Conservation (phyloP, 768 basidiomycete genomes). For the Pleurotus sapidus region DNA sequence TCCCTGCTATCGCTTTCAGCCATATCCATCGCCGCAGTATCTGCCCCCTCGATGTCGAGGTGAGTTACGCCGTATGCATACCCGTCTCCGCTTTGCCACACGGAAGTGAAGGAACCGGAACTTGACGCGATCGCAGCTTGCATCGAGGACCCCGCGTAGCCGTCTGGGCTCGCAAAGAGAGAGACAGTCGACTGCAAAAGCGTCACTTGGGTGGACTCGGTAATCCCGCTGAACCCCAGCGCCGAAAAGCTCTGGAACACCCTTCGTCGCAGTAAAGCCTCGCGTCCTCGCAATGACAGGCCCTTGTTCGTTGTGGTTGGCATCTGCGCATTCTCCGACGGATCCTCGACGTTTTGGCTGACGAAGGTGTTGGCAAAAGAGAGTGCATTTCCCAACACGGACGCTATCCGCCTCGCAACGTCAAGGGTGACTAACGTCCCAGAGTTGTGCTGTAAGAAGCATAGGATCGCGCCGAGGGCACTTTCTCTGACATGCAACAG, state of each 20-base stretch:
- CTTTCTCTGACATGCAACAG: slow-evolving; percentile 88
- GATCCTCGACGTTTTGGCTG: slow-evolving; percentile 66
- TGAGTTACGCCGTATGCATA: slow-evolving; percentile 91
- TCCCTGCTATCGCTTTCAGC: slow-evolving; percentile 36
- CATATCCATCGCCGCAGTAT: slow-evolving; percentile 30
- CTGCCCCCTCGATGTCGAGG: slow-evolving; percentile 49
- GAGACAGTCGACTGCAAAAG: slow-evolving; percentile 79
- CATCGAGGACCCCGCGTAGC: slow-evolving; percentile 75
- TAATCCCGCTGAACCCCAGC: slow-evolving; percentile 75
- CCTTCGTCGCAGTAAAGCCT: slow-evolving; percentile 78
- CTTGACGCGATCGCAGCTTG: slow-evolving; percentile 92
- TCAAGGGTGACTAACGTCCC: slow-evolving; percentile 82
- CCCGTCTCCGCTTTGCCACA: slow-evolving; percentile 88
- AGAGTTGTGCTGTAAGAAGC: slow-evolving; percentile 81
- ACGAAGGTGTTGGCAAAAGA: slow-evolving; percentile 85
- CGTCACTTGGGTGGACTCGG: slow-evolving; percentile 77
- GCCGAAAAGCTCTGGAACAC: slow-evolving; percentile 88
- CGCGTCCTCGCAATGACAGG: slow-evolving; percentile 70
- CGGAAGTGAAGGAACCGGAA: slow-evolving; percentile 74
- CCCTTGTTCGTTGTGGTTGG: slow-evolving; percentile 31
- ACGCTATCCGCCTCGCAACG: slow-evolving; percentile 84
- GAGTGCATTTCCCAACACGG: slow-evolving; percentile 86
- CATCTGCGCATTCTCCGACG: slow-evolving; percentile 35
- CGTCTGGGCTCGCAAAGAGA: slow-evolving; percentile 85
- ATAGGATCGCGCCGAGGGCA: slow-evolving; percentile 84